Conservation (phyloP, 1,284 basidiomycete genomes). For the Cerrena zonata region DNA sequence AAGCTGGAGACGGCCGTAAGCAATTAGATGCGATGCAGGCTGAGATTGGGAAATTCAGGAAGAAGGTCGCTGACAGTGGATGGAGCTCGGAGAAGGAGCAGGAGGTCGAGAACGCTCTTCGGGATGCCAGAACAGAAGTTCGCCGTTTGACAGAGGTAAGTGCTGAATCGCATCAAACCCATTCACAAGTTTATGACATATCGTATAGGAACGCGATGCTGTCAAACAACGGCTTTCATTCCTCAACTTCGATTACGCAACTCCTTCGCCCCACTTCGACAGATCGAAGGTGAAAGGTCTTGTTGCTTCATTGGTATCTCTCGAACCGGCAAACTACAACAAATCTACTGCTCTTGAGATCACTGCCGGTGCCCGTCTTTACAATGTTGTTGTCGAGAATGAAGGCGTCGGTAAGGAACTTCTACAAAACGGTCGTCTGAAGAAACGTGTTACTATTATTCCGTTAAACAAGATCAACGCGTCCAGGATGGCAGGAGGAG, state of each 20-base stretch:
- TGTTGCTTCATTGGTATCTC: constrained; percentile 80
- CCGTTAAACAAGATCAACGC: constrained; percentile 89
- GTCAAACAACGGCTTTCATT: constrained; percentile 66
- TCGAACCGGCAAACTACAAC: constrained; percentile 66
- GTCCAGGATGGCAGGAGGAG: constrained; percentile 58
- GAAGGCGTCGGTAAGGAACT: constrained; percentile 85
- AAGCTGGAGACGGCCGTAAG: constrained; percentile 71
- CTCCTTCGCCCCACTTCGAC: constrained; percentile 81
- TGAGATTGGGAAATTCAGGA: constrained; percentile 56
- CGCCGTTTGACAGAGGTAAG: constrained; percentile 60
- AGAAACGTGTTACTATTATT: constrained; percentile 89
- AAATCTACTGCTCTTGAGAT: constrained; percentile 91
- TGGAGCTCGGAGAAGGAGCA: constrained; percentile 81
- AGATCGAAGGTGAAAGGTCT: constrained; percentile 84
- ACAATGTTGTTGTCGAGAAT: constrained; percentile 91
- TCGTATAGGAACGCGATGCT: constrained; percentile 60
- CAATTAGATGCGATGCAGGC: constrained; percentile 59
- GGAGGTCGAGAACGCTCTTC: constrained; percentile 53
- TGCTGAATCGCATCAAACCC: not conserved
- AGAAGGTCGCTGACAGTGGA: constrained; percentile 56
- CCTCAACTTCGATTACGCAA: constrained; percentile 80
- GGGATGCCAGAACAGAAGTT: constrained; percentile 53
- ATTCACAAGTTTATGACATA: not conserved
- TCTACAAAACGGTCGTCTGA: constrained; percentile 76
- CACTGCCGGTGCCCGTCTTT: constrained; percentile 86